Evolutionary conservation across 768 basidiomycete genomes (phyloP), one percentile per base, ranked within the genome.

Genomic region (Mycena albidolilacea): DNA sequence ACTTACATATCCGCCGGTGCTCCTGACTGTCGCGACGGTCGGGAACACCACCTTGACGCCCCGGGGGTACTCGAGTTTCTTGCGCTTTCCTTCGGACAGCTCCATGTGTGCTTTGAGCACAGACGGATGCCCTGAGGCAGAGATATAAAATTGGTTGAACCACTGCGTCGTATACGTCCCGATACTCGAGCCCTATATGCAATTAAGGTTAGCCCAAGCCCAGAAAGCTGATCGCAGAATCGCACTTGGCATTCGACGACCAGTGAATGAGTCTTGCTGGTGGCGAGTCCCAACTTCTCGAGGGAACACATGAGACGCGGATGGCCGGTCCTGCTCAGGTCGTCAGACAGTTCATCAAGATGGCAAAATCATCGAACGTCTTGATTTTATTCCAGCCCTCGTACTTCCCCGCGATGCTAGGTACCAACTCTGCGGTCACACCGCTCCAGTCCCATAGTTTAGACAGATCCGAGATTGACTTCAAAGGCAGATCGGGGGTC

Each of bases 341-440:
- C 37, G 46, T 69, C 50, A 61, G 76, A 50, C 59, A 62, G 52
- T 52, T 38, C 46, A 63, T 17, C 8, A 38, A 15, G 30, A 38
- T 55, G 50, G 15, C 23, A 64, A 72, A 19, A 57, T 52, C 19
- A 43, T 77, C 84, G 17, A 21, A 88, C 87, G 82, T 84, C 59
- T 86, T 81, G 57, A 90, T 87, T 59, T 83, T 82, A 14, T 87
- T 88, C 92, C 92, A 94, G 5, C 95, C 94, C 80, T 95, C 91
- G 77, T 95, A 93, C 81, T 89, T 94, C 37, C 96, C 96, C 6
- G 95, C 91, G n/a, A 97, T 84, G 37, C 95, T 97, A 46, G 95
- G 86, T 3, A 97, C 85, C 9, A 98, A 87, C 68, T 91, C 87
- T 9, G 88, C 93, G 66, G 86, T 90, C 57, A 97, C 90, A 57